A percentile compares a stretch with the other conserved stretches of the same genome.
Evolutionary conservation across 163 green algal species (phyloP).

Genomic region (Chloroidium sp.): DNA sequence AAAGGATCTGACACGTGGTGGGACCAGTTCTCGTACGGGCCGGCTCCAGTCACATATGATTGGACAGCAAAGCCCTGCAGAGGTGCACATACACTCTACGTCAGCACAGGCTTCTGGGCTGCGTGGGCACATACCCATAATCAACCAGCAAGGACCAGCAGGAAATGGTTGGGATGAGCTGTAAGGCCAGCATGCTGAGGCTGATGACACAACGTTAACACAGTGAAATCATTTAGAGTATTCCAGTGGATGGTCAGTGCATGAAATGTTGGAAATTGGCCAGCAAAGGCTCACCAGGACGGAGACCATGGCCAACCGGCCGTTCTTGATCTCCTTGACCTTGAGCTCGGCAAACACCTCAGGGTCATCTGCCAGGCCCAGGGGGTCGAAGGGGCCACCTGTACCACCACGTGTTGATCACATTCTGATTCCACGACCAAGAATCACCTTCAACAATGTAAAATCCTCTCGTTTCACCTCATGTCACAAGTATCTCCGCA

Average conservation of each 20-base stretch:
- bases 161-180: no score
- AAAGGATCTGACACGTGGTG: slow-evolving; percentile 83
- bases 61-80: slow-evolving; percentile 74
- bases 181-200: no score
- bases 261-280: background rate
- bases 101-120: background rate
- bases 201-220: no score
- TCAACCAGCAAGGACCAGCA: no score
- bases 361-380: slow-evolving; percentile 78
- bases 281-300: slow-evolving; percentile 26
- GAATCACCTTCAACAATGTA: no score
- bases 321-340: slow-evolving; percentile 97
- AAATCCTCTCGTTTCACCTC: no score
- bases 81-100: background rate
- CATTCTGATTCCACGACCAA: background rate
- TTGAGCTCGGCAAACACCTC: slow-evolving; percentile 86
- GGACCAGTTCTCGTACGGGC: slow-evolving; percentile 81
- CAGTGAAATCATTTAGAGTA: no score
- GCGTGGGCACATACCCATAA: no score
- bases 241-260: no score
- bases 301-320: slow-evolving; percentile 56
- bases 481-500: no score
- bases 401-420: background rate
- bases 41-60: slow-evolving; percentile 81
- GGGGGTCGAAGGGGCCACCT: slow-evolving; percentile 82